Base-by-base conservation (phyloP, 331 rosid species). In the Cydonia oblonga region DNA sequence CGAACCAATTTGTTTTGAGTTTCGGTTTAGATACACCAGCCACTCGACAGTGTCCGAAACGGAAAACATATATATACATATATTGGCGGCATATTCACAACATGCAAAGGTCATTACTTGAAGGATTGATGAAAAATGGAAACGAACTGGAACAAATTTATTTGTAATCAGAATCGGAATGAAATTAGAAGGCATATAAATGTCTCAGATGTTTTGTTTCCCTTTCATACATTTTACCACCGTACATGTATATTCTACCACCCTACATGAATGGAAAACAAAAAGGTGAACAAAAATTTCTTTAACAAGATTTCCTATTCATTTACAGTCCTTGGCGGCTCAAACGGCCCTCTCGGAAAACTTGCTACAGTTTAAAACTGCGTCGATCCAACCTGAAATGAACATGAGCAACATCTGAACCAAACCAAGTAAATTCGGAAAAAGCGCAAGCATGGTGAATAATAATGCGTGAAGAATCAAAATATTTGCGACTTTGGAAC, bases 321-420 rank as follows among this genome's bases (percentile, higher is more conserved):
- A 91, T 89, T 80, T 88, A 89, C 96, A 89, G 9, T 64, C 81
- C 82, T 85, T 69, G 78, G 77, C 66, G 42, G 72, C 85, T 80
- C 29, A 60, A 9, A 66, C 57, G 9, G 57, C 76, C 19, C 59
- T 25, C 44, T 70, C 81, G n/a, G n/a, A n/a, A n/a, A n/a, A 57
- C 68, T 56, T 70, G 81, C 92, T 79, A 81, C 91, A 83, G 71
- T 91, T 78, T 81, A 82, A 84, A 79, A 79, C 76, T 84, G 81
- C 54, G 77, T 79, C 72, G 29, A 76, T 69, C 85, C 71, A 58
- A 78, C 89, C 89, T 78, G 81, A 62, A 76, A 25, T 32, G 56
- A 76, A 64, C 66, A 65, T 65, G 80, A 76, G 73, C 76, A 79
- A 40, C 51, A 5, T 59, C 13, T 64, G 62, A 79, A 61, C 24